Percentiles rank a stretch among this genome's conserved stretches.
Conservation (phyloP, 2,329 filamentous ascomycete genomes). For the Thelonectria discophora region DNA sequence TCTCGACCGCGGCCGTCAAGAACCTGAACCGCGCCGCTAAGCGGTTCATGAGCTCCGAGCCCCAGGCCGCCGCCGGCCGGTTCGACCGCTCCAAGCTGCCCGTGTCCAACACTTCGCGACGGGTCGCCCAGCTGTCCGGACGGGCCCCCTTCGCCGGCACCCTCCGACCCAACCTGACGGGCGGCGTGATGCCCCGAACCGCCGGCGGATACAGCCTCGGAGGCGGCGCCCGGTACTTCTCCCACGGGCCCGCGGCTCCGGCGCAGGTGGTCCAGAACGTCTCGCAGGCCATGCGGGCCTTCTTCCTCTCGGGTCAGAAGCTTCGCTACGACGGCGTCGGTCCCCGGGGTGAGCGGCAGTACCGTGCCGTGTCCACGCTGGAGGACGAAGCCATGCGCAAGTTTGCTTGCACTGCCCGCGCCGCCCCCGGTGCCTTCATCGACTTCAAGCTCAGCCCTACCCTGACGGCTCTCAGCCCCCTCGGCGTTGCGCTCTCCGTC, state of each 20-base stretch:
- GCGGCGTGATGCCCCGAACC: slow-evolving; percentile 82
- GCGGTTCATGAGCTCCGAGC: slow-evolving; percentile 59
- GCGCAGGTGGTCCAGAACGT: slow-evolving; percentile 95
- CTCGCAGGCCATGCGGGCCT: slow-evolving; percentile 90
- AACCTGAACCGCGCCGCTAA: slow-evolving; percentile 57
- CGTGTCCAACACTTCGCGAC: slow-evolving; percentile 58
- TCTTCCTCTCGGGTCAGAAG: slow-evolving; percentile 90
- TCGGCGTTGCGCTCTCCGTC: slow-evolving; percentile 65
- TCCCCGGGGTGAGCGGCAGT: slow-evolving; percentile 78
- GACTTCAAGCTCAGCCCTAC: slow-evolving; percentile 91
- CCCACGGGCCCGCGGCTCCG: slow-evolving; percentile 83
- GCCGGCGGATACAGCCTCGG: slow-evolving; percentile 85
- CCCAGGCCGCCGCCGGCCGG: slow-evolving; percentile 46
- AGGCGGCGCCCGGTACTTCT: slow-evolving; percentile 87
- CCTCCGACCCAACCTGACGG: slow-evolving; percentile 90
- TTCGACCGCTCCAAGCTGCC: slow-evolving; percentile 61
- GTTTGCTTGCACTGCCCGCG: slow-evolving; percentile 66
- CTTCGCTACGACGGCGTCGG: slow-evolving; percentile 84
- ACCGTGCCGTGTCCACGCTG: slow-evolving; percentile 77
- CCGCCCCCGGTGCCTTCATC: slow-evolving; percentile 78
- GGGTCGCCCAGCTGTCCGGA: slow-evolving; percentile 70
- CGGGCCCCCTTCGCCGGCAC: slow-evolving; percentile 88
- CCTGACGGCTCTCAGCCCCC: slow-evolving; percentile 83
- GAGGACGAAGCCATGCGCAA: slow-evolving; percentile 78
- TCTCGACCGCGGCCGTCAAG: slow-evolving; percentile 55